Base-by-base conservation (phyloP, 2,329 filamentous ascomycete species). In the Phialophora tarda region DNA sequence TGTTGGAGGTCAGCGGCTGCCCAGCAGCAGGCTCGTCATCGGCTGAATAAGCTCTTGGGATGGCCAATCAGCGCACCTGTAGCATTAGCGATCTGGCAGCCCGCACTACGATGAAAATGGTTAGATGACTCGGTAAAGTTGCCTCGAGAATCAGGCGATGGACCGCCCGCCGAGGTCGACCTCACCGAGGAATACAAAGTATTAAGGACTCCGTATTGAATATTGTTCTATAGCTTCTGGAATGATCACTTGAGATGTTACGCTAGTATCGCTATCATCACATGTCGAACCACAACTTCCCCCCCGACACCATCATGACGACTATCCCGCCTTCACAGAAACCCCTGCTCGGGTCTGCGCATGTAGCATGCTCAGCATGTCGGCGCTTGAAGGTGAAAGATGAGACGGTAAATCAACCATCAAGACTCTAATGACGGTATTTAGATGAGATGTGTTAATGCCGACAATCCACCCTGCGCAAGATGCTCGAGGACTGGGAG, bases 401-500 rank as follows among this genome's bases (percentile, higher is more conserved):
- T 30, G 47, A 41, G 44, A 41, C 30, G 28, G 54, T 32, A 28
- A 55, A 30, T 47, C 6, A 50, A 23, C 55, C 28, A 26, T 47
- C 24, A 41, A 23, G 21, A 23, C 11, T n/a, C 59, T 54, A 23
- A 61, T 21, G 23, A 14, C 23, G 28, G 23, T 32, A 24, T 6
- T 24, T 47, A 65, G 63, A 65, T 65, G 63, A 47, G 63, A 14
- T 62, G 58, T 38, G 24, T 65, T 23, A 51, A 58, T 44, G 63
- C 58, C n/a, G 50, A 55, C 4, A 62, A 62, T 23, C 58, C 50
- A 8, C 63, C 63, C 6, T 65, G 58, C 44, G 50, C 14, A 7
- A 48, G 51, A 8, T 62, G 63, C 53, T 28, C 34, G 24, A 61
- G 30, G 32, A 53, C 58, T 17, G 50, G 57, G 51, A 47, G 53